phyloP scores from a whole-genome alignment of 306 rosid genomes.

The Pyrus bretschneideri region DNA sequence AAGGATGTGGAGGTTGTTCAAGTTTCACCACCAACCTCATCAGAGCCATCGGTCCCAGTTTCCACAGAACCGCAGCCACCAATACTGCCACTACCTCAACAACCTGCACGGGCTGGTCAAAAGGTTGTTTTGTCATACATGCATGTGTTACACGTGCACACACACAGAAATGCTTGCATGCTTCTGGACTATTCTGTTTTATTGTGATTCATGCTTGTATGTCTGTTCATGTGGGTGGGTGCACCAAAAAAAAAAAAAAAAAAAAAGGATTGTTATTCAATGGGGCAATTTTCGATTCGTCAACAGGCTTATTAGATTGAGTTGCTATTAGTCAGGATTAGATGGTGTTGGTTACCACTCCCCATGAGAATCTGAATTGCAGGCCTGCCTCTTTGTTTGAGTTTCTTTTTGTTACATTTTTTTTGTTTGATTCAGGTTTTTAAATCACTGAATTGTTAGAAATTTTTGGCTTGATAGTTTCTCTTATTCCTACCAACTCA shows the following conservation, averaged over 20 bases:
- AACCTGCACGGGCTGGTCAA: constrained; percentile 35
- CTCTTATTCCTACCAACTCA: background rate
- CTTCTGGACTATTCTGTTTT: background rate
- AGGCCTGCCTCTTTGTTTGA: background rate
- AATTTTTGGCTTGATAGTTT: background rate
- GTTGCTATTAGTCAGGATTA: background rate
- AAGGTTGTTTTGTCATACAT: constrained; percentile 32
- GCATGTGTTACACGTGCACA: background rate
- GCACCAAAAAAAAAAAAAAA: background rate
- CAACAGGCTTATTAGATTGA: background rate
- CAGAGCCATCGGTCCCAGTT: constrained; percentile 36
- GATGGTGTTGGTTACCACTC: background rate
- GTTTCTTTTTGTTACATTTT: background rate
- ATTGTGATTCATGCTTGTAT: background rate
- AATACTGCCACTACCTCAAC: constrained; percentile 69
- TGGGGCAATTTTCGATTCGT: background rate
- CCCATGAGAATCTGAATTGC: background rate
- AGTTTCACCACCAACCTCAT: constrained; percentile 41
- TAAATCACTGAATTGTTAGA: background rate
- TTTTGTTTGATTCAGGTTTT: background rate
- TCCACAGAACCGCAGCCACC: constrained; percentile 65
- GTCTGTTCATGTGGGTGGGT: background rate
- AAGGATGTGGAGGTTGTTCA: constrained; percentile 82
- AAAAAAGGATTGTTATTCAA: background rate
- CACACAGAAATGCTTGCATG: background rate